Conservation (phyloP, 768 basidiomycete species). For the Hemileccinum impolitum region DNA sequence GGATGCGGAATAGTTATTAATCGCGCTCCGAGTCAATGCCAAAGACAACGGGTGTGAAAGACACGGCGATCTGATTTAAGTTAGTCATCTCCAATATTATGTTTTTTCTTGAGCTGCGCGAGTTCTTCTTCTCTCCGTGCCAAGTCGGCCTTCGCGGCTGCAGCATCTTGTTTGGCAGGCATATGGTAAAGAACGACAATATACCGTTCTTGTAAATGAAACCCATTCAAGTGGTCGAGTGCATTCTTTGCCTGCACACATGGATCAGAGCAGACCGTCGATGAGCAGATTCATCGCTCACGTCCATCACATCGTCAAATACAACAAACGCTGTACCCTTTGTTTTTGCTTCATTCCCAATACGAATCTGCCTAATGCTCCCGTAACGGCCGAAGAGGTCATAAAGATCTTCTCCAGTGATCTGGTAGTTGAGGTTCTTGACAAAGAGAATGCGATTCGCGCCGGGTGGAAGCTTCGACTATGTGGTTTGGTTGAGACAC, state of each 20-base stretch:
- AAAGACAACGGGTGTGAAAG: conserved; percentile 12
- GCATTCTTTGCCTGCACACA: conserved; percentile 85
- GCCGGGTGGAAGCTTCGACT: conserved; percentile 89
- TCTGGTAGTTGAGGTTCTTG: conserved; percentile 90
- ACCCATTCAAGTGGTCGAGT: conserved; percentile 94
- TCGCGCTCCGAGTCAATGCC: not conserved
- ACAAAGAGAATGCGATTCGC: conserved; percentile 92
- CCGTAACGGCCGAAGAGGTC: conserved; percentile 98
- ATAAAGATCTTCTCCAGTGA: conserved; percentile 91
- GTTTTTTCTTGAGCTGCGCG: conserved; percentile 79
- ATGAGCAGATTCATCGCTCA: conserved; percentile 35
- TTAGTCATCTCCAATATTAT: conserved; percentile 78
- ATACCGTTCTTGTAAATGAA: conserved; percentile 97
- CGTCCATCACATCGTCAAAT: conserved; percentile 95
- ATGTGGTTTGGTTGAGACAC: not conserved
- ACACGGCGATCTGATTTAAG: conserved; percentile 7
- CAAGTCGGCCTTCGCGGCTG: conserved; percentile 88
- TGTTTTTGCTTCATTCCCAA: conserved; percentile 89
- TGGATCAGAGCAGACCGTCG: conserved; percentile 11
- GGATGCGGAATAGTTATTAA: conserved; percentile 1
- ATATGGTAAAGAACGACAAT: conserved; percentile 98
- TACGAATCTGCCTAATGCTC: conserved; percentile 90
- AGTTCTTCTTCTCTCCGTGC: conserved; percentile 90
- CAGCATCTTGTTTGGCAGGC: conserved; percentile 95
- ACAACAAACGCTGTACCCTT: conserved; percentile 97